phyloP scores from a whole-genome alignment of 352 stramenopile genomes.

The Phytophthora brassicae region DNA sequence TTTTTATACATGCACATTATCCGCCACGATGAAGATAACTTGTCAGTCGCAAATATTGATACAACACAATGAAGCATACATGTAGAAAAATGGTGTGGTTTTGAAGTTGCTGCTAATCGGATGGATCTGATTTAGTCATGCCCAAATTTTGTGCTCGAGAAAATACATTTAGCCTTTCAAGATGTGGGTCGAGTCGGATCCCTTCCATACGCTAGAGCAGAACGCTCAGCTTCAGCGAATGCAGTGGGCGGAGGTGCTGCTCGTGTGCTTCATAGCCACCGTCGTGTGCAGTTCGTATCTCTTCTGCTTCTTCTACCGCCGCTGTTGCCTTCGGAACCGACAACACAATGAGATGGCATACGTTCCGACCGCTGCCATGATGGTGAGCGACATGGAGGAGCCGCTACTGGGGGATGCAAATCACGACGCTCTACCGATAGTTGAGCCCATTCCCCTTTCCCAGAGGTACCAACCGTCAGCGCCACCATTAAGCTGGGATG shows the following conservation, averaged over 20 bases:
- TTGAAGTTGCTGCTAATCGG: not conserved
- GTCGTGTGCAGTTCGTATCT: slow-evolving; percentile 55
- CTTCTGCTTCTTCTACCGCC: slow-evolving; percentile 54
- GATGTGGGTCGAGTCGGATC: slow-evolving; percentile 23
- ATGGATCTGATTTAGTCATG: slow-evolving; percentile 1
- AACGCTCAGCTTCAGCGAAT: slow-evolving; percentile 23
- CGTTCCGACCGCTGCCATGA: slow-evolving; percentile 30
- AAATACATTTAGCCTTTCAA: slow-evolving; percentile 13
- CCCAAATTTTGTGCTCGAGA: slow-evolving; percentile 5
- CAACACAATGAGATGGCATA: slow-evolving; percentile 18
- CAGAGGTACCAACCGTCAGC: slow-evolving; percentile 69
- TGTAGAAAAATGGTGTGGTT: not conserved
- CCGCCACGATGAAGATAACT: no score
- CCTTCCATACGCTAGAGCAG: slow-evolving; percentile 16
- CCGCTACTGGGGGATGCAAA: slow-evolving; percentile 49
- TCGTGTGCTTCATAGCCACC: slow-evolving; percentile 44
- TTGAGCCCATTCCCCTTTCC: slow-evolving; percentile 42
- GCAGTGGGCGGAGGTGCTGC: slow-evolving; percentile 38
- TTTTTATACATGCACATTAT: no score
- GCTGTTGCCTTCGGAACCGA: slow-evolving; percentile 22
- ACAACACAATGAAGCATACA: no score
- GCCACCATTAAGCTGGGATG: slow-evolving; percentile 49
- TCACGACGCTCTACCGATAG: slow-evolving; percentile 40
- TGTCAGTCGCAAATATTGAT: not conserved
- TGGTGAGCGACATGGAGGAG: slow-evolving; percentile 68